phyloP scores from a whole-genome alignment of 2,329 filamentous ascomycete species.

The Tolypocladium sp. region DNA sequence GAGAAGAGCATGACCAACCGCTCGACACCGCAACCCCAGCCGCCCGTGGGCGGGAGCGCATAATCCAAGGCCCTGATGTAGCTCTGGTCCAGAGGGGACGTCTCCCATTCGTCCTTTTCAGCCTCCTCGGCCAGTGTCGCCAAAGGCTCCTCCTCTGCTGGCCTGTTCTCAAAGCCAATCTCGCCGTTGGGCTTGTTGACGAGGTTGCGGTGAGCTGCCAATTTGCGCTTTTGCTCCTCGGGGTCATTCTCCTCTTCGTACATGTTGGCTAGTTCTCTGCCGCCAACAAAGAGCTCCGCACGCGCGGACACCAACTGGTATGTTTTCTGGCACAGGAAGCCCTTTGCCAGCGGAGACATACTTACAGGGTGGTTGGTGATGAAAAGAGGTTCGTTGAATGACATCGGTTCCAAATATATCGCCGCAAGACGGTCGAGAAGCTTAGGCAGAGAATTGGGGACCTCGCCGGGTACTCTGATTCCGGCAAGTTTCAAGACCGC shows the following conservation, averaged over 20 bases:
- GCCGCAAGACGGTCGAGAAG: slow-evolving; percentile 76
- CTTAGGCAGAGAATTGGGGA: slow-evolving; percentile 47
- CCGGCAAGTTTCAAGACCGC: slow-evolving; percentile 45
- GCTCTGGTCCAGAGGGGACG: slow-evolving; percentile 57
- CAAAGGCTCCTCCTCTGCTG: slow-evolving; percentile 5
- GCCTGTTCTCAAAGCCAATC: slow-evolving; percentile 16
- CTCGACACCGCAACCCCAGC: slow-evolving; percentile 93
- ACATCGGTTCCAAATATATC: slow-evolving; percentile 69
- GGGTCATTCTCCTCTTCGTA: slow-evolving; percentile 98
- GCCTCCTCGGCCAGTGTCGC: slow-evolving; percentile 28
- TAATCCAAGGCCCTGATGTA: slow-evolving; percentile 81
- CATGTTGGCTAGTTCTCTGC: slow-evolving; percentile 84
- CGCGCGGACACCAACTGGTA: slow-evolving; percentile 70
- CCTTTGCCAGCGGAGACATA: slow-evolving; percentile 87
- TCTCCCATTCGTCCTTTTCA: slow-evolving; percentile 34
- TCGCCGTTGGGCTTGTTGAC: slow-evolving; percentile 24
- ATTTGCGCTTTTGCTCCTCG: slow-evolving; percentile 75
- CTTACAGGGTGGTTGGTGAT: slow-evolving; percentile 84
- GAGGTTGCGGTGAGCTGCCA: slow-evolving; percentile 44
- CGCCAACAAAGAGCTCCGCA: slow-evolving; percentile 74
- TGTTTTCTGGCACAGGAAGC: slow-evolving; percentile 59
- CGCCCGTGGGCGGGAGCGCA: slow-evolving; percentile 88
- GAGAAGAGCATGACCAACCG: slow-evolving; percentile 85
- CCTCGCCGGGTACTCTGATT: slow-evolving; percentile 56
- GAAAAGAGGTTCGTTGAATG: slow-evolving; percentile 61